Conservation (phyloP, 108 stramenopile genomes). For the Skeletonema grethae region DNA sequence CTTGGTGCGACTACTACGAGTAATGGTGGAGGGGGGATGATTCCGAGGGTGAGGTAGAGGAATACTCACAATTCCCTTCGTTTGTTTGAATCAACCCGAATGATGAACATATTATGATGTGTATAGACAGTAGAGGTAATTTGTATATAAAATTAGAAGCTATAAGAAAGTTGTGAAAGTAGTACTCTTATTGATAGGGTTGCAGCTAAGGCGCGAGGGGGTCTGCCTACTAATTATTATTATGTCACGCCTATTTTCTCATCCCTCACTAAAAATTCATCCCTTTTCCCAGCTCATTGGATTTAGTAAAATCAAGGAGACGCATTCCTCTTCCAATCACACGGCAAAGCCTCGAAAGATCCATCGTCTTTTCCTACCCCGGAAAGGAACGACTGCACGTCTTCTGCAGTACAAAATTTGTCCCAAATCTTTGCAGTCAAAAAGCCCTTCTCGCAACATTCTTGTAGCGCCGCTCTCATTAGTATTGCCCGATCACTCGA, state of each 20-base stretch:
- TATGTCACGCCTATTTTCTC: too few relatives aligned
- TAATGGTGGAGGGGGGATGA: slow-evolving; percentile 1
- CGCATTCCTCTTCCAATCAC: neutral
- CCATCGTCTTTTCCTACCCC: neutral
- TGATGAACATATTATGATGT: slow-evolving; percentile 2
- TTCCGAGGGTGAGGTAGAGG: slow-evolving; percentile 3
- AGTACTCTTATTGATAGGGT: too few relatives aligned
- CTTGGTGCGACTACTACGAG: slow-evolving; percentile 10
- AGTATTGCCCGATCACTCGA: slow-evolving; percentile 20
- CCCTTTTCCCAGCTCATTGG: too few relatives aligned
- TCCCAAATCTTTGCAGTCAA: slow-evolving; percentile 34
- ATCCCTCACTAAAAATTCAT: too few relatives aligned
- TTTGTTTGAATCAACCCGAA: neutral
- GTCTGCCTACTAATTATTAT: too few relatives aligned
- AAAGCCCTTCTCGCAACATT: slow-evolving; percentile 35
- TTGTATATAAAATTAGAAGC: slow-evolving; percentile 1
- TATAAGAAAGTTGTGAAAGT: too few relatives aligned
- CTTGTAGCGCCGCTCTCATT: slow-evolving; percentile 26
- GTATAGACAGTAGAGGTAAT: slow-evolving; percentile 1
- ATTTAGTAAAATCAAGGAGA: neutral
- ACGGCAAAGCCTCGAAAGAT: neutral
- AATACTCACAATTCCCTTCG: too few relatives aligned
- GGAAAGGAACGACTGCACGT: neutral
- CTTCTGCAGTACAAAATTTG: slow-evolving; percentile 28
- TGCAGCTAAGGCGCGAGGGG: too few relatives aligned